Conservation (phyloP, 306 rosid genomes). For the Pyrus bretschneideri region DNA sequence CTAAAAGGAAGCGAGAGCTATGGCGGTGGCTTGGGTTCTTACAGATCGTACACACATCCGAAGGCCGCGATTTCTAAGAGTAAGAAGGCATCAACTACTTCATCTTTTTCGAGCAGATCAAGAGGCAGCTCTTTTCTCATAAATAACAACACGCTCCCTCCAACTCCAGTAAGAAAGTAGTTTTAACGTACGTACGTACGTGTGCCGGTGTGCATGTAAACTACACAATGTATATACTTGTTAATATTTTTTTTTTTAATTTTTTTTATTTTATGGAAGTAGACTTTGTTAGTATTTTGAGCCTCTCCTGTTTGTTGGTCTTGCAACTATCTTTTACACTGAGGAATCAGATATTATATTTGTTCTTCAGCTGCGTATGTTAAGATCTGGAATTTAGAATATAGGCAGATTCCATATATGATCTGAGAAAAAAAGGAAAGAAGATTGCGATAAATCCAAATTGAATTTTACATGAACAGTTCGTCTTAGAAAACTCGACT, state of each 20-base stretch:
- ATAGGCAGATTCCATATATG: no score
- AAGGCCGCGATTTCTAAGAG: conserved; percentile 33
- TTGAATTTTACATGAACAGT: no score
- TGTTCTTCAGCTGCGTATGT: no score
- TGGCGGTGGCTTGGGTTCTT: conserved; percentile 34
- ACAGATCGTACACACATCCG: conserved; percentile 28
- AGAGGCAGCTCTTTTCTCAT: conserved; percentile 15
- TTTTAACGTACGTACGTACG: not conserved
- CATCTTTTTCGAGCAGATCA: conserved; percentile 11
- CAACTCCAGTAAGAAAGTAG: conserved; percentile 9
- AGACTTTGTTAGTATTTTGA: not conserved
- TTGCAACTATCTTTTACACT: not conserved
- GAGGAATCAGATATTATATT: no score
- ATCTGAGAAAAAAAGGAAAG: no score
- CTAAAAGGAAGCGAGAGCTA: conserved; percentile 43
- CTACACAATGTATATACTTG: not conserved
- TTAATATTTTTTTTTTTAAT: not conserved
- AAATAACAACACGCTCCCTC: conserved; percentile 16
- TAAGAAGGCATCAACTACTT: conserved; percentile 21
- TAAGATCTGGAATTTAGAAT: no score
- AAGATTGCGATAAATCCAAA: no score
- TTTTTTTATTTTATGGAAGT: not conserved
- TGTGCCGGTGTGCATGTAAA: not conserved
- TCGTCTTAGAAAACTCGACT: no score
- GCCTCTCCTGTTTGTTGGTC: not conserved